Conservation (phyloP, 495 filamentous ascomycete species). For the Penicillium daleae region DNA sequence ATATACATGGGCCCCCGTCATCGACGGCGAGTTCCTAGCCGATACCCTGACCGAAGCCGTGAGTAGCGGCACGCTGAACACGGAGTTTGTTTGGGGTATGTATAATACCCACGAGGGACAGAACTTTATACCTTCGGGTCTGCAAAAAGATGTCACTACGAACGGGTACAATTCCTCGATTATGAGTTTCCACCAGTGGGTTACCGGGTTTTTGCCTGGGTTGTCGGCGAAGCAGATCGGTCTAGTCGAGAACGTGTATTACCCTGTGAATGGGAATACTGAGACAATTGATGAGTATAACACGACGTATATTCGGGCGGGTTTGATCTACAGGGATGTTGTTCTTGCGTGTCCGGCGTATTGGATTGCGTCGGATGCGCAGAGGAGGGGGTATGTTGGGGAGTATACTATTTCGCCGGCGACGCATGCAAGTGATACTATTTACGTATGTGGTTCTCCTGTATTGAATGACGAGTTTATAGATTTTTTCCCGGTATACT, state of each 20-base stretch:
- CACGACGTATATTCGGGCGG: constrained; percentile 50
- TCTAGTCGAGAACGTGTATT: constrained; percentile 42
- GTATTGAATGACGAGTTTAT: not conserved
- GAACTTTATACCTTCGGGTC: constrained; percentile 58
- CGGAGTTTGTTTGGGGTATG: constrained; percentile 53
- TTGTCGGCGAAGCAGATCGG: constrained; percentile 44
- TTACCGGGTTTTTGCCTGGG: constrained; percentile 55
- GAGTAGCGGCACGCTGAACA: constrained; percentile 42
- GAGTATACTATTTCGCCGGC: constrained; percentile 64
- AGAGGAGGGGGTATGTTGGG: constrained; percentile 51
- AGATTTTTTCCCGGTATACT: not conserved
- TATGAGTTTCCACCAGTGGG: constrained; percentile 52
- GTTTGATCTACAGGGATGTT: constrained; percentile 59
- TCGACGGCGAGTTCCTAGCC: constrained; percentile 57
- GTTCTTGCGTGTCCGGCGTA: constrained; percentile 64
- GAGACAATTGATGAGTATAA: constrained; percentile 52
- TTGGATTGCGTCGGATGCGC: constrained; percentile 55
- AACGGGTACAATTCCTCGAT: constrained; percentile 50
- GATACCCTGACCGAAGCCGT: constrained; percentile 50
- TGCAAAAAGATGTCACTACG: constrained; percentile 35
- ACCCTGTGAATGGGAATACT: constrained; percentile 47
- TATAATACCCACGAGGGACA: constrained; percentile 65
- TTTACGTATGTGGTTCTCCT: constrained; percentile 47
- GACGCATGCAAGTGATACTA: constrained; percentile 61
- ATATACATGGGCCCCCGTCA: constrained; percentile 63